Base-by-base conservation (phyloP, 768 basidiomycete genomes). In the Terana coerulea region DNA sequence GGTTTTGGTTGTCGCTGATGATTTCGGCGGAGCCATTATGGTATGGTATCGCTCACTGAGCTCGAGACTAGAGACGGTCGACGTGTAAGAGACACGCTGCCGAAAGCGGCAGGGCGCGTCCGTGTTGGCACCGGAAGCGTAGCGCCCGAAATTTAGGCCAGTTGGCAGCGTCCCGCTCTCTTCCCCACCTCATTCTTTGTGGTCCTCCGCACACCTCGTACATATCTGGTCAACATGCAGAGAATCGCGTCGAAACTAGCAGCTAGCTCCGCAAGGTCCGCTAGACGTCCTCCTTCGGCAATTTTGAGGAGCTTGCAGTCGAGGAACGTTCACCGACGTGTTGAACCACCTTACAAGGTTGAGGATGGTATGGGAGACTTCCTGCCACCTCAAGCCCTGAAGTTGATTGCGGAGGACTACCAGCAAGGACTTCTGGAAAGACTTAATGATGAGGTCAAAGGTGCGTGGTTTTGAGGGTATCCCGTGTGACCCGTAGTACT, bases 401-500 rank as follows among this genome's bases (percentile, higher is more conserved):
- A 78, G 55, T 77, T 79, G 52, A 72, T 93, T 43, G 86, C 86
- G 3, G 75, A 83, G 43, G 92, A 95, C 61, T 97, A 89, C 69
- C 93, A 95, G 64, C 77, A 88, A 54, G 93, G 93, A 8, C 74
- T 95, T 28, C 69, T 95, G 51, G 75, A 84, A 49, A 77, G 89
- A 44, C 67, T 97, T 42, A 91, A 88, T 58, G 81, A 86, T 9
- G 79, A 86, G 64, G 76, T 90, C 29, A 73, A 76, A 66, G 83
- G 93, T 93, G 61, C 26, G 70, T 49, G 10, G 9, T 7, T 17
- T 21, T 11, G 8, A n/a, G 8, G 10, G 30, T 10, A 9, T 46
- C 25, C 45, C 31, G 45, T 30, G 12, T 14, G 7, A 26, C 45
- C 19, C 28, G 30, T 19, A 40, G 10, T 33, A 31, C 28, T 31